Percentiles rank a stretch among this genome's conserved stretches.
These are phyloP conservation scores for Neofusicoccum parvum DNA, from an alignment of 2,329 filamentous ascomycete species.

Conservation along the genomic window DNA sequence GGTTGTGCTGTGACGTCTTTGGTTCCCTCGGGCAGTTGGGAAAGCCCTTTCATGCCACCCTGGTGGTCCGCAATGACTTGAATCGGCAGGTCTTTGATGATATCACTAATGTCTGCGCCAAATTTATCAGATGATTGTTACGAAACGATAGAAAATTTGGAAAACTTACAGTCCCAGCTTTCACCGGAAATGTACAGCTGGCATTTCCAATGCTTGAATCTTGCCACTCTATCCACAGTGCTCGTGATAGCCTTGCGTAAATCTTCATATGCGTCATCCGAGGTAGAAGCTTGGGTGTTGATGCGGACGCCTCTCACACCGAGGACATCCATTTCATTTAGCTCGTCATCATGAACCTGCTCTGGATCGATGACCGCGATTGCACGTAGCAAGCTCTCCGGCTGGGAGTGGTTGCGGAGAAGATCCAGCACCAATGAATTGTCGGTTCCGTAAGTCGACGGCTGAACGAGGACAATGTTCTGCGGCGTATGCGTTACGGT, in stretches of 20 bases:
- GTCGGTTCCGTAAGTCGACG: neutral
- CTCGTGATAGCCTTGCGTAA: neutral
- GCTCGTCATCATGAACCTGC: neutral
- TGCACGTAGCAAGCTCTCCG: neutral
- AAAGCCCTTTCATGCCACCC: neutral
- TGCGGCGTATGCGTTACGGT: neutral
- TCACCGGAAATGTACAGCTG: neutral
- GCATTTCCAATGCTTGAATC: neutral
- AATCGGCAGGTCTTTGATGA: neutral
- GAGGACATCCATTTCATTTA: neutral
- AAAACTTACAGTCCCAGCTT: neutral
- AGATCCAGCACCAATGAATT: neutral
- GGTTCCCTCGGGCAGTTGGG: neutral
- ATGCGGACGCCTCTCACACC: neutral
- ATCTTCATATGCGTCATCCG: neutral
- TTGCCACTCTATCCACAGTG: neutral
- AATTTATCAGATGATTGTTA: no score
- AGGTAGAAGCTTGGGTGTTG: neutral
- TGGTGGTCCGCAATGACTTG: conserved; percentile 7
- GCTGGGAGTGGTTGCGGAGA: neutral
- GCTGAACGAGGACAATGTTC: neutral
- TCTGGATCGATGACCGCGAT: neutral
- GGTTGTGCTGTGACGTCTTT: neutral
- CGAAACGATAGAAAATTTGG: no score
- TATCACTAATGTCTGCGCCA: neutral